Conservation (phyloP, 139 green algal genomes). For the Pleodorina starrii region DNA sequence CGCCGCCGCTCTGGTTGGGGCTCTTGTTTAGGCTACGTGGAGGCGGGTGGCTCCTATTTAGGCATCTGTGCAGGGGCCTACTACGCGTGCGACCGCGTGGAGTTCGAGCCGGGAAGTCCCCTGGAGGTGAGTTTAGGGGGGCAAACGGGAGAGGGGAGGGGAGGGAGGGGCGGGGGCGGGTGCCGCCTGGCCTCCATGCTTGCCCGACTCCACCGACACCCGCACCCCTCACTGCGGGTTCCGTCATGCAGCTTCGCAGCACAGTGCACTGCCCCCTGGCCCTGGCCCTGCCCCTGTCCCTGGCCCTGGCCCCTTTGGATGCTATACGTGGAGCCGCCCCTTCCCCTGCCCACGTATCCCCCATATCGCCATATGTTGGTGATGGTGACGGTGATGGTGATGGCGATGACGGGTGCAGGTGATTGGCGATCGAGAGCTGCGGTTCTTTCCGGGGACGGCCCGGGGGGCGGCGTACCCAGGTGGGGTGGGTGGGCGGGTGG, state of each 20-base stretch:
- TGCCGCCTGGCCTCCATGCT: too few species aligned
- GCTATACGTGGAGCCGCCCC: too few species aligned
- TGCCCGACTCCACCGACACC: too few species aligned
- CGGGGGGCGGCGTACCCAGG: constrained; percentile 59
- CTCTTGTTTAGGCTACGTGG: constrained; percentile 79
- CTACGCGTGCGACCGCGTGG: constrained; percentile 69
- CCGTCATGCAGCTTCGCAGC: too few species aligned
- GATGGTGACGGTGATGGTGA: too few species aligned
- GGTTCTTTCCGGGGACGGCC: constrained; percentile 76
- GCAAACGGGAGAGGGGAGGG: background rate
- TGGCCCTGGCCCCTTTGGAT: too few species aligned
- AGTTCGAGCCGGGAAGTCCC: constrained; percentile 74
- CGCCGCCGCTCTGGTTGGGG: too few species aligned
- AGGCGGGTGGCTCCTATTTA: constrained; percentile 72
- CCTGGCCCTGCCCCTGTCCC: too few species aligned
- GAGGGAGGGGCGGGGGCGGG: too few species aligned
- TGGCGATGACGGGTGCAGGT: constrained; percentile 69
- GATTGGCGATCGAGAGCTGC: constrained; percentile 72
- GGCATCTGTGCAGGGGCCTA: constrained; percentile 80
- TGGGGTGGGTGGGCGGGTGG: too few species aligned
- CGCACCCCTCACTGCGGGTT: too few species aligned
- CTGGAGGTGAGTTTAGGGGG: background rate
- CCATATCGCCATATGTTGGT: background rate
- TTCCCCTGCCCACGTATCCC: background rate
- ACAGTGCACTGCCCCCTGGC: too few species aligned